These are phyloP conservation scores for Bisporella sp. DNA, from an alignment of 2,329 filamentous ascomycete species.

Conservation along the genomic window DNA sequence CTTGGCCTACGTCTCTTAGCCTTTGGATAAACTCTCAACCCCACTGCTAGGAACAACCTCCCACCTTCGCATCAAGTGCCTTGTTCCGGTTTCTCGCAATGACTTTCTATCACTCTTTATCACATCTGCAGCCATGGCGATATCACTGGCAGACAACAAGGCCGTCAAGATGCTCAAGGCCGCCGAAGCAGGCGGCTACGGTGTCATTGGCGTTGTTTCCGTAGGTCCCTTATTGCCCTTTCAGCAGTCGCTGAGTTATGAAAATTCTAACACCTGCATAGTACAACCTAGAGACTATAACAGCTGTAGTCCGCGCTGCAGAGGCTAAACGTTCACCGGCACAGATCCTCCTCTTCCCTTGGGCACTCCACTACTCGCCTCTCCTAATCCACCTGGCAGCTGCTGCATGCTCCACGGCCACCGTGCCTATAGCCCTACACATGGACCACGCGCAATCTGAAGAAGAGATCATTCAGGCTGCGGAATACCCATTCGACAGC, in stretches of 20 bases:
- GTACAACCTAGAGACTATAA: conserved; percentile 66
- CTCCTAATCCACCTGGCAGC: conserved; percentile 47
- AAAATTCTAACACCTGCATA: not conserved
- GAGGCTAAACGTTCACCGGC: conserved; percentile 58
- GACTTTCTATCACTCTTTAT: too few species aligned
- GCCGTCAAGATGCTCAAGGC: conserved; percentile 20
- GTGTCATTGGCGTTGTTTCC: conserved; percentile 44
- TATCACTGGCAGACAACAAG: not conserved
- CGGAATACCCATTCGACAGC: conserved; percentile 54
- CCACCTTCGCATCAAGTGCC: too few species aligned
- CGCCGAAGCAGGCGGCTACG: conserved; percentile 47
- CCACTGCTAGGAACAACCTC: too few species aligned
- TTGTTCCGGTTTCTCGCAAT: too few species aligned
- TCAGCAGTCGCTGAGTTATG: too few species aligned
- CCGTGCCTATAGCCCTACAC: conserved; percentile 54
- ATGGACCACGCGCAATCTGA: conserved; percentile 60
- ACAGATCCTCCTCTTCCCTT: conserved; percentile 67
- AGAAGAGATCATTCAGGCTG: conserved; percentile 49
- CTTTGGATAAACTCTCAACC: too few species aligned
- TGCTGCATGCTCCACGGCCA: conserved; percentile 45
- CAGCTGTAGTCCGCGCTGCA: conserved; percentile 60
- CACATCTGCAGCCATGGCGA: not conserved
- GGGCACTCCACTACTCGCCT: conserved; percentile 57
- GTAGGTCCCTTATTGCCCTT: conserved; percentile 4
- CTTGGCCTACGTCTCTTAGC: too few species aligned